Percentiles rank a stretch among this genome's conserved stretches.
These are phyloP conservation scores for Dimargaris verticillata DNA, from an alignment of 192 early-diverging fungal genomes.

Conservation along the genomic window DNA sequence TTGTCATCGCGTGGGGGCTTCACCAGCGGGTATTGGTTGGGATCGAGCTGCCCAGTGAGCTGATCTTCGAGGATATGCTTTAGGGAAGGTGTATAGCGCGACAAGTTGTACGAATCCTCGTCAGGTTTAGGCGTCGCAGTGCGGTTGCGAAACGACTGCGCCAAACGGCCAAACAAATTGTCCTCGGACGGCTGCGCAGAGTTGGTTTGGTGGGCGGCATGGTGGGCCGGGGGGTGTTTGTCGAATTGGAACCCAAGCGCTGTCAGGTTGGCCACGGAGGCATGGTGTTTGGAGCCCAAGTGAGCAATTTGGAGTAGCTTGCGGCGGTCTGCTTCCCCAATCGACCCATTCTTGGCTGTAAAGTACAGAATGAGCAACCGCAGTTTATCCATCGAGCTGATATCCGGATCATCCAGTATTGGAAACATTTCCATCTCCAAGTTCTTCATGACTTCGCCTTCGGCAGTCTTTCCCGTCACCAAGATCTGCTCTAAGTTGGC, in stretches of 20 bases:
- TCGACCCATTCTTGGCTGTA: slow-evolving; percentile 11
- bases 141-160: slow-evolving; percentile 1
- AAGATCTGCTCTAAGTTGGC: slow-evolving; percentile 33
- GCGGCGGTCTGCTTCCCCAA: slow-evolving; percentile 13
- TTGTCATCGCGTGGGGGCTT: slow-evolving; percentile 2
- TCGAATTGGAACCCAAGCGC: slow-evolving; percentile 10
- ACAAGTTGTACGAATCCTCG: slow-evolving; percentile 7
- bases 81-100: slow-evolving; percentile 1
- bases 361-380: slow-evolving; percentile 15
- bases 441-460: slow-evolving; percentile 22
- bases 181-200: not conserved
- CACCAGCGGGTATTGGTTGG: slow-evolving; percentile 5
- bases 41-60: not conserved
- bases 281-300: slow-evolving; percentile 3
- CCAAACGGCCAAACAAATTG: slow-evolving; percentile 5
- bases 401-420: slow-evolving; percentile 12
- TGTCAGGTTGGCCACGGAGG: not conserved
- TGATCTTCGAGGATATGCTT: slow-evolving; percentile 9
- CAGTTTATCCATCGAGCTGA: slow-evolving; percentile 15
- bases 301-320: slow-evolving; percentile 15
- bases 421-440: slow-evolving; percentile 16
- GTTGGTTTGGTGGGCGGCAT: not conserved
- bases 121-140: not conserved
- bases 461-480: slow-evolving; percentile 27
- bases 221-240: not conserved